A percentile compares a stretch with the other conserved stretches of the same genome.
Evolutionary conservation across 1,284 basidiomycete genomes (phyloP).

Genomic region (Microstroma glucosiphilum): DNA sequence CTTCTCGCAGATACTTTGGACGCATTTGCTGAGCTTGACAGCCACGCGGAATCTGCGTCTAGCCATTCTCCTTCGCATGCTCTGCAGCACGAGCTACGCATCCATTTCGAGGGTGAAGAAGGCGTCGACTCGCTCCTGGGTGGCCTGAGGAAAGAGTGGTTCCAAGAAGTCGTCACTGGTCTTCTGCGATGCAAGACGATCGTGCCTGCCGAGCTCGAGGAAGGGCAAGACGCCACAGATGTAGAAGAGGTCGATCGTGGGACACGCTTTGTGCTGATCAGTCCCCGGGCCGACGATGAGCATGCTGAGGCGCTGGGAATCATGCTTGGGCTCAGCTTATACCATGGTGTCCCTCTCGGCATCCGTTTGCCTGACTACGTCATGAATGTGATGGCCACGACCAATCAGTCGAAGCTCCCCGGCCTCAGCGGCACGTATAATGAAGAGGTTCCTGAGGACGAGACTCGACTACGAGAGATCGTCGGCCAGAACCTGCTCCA

Average conservation of each 20-base stretch:
- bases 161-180: background rate
- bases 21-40: no score
- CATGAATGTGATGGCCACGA: background rate
- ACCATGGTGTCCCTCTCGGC: conserved; percentile 1
- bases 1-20: no score
- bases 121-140: conserved; percentile 1
- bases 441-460: no score
- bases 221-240: background rate
- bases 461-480: no score
- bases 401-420: no score
- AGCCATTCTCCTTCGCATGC: background rate
- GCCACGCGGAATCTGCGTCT: no score
- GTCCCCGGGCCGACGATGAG: background rate
- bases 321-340: background rate
- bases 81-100: conserved; percentile 3
- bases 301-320: background rate
- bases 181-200: background rate
- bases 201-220: no score
- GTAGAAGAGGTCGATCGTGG: background rate
- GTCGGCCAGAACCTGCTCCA: no score
- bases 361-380: background rate
- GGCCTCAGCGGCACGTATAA: no score
- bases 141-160: conserved; percentile 2
- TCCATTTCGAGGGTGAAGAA: conserved; percentile 4
- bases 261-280: background rate